Evolutionary conservation across 768 basidiomycete genomes (phyloP).

Genomic region (Boletus edulis): DNA sequence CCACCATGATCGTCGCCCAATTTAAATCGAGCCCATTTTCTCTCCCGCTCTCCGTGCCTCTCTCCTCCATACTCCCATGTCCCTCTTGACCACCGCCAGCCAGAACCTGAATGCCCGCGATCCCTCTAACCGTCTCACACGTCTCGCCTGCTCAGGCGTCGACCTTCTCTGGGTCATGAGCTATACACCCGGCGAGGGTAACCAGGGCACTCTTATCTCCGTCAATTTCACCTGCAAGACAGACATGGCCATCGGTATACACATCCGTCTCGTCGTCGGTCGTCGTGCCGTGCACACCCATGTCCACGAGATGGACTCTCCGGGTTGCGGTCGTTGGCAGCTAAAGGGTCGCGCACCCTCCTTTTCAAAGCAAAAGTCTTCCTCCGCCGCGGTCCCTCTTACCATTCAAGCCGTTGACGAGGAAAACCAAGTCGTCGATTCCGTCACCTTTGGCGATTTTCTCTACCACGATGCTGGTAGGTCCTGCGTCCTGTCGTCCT

Average conservation of each 20-base stretch:
- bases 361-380: constrained; percentile 38
- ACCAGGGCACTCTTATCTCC: constrained; percentile 58
- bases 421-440: constrained; percentile 54
- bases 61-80: not conserved
- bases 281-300: constrained; percentile 64
- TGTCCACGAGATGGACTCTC: constrained; percentile 51
- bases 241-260: constrained; percentile 36
- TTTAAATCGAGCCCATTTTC: constrained; percentile 22
- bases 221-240: constrained; percentile 46
- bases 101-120: constrained; percentile 13
- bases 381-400: constrained; percentile 47
- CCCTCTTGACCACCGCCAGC: constrained; percentile 1
- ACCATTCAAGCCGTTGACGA: constrained; percentile 63
- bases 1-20: constrained; percentile 19
- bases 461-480: constrained; percentile 54
- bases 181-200: constrained; percentile 65
- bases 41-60: not conserved
- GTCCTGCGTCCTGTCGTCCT: not conserved
- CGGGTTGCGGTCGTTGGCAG: constrained; percentile 56
- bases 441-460: constrained; percentile 70
- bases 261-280: constrained; percentile 74
- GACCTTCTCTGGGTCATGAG: constrained; percentile 64
- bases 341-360: constrained; percentile 62
- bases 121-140: constrained; percentile 9
- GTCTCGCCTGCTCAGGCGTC: constrained; percentile 43